phyloP scores from a whole-genome alignment of 257 asterid species.

The Lycium barbarum region DNA sequence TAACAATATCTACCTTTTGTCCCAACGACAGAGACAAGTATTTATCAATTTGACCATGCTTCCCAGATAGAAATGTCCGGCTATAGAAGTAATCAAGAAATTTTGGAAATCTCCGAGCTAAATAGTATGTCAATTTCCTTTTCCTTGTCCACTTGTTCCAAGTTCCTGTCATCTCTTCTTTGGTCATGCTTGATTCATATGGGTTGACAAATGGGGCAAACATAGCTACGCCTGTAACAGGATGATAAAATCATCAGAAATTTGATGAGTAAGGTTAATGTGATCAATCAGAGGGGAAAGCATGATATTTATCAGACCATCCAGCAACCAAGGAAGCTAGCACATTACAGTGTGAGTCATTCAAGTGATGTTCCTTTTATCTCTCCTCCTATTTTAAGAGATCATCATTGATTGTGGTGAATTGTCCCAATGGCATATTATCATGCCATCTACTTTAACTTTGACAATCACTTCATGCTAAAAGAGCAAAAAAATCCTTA shows the following conservation, averaged over 20 bases:
- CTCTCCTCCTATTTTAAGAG: neutral
- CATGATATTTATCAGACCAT: neutral
- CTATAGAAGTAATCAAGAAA: slow-evolving; percentile 66
- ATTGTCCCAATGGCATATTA: neutral
- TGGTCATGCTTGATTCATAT: slow-evolving; percentile 76
- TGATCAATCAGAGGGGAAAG: slow-evolving; percentile 1
- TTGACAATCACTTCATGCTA: neutral
- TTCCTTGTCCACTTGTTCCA: slow-evolving; percentile 76
- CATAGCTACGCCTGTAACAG: slow-evolving; percentile 74
- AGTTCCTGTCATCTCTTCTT: slow-evolving; percentile 67
- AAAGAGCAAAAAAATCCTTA: neutral
- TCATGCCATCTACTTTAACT: slow-evolving; percentile 1
- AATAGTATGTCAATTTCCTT: slow-evolving; percentile 56
- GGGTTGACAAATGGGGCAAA: slow-evolving; percentile 83
- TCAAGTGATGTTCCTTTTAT: neutral
- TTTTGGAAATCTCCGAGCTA: slow-evolving; percentile 77
- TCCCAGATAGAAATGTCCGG: slow-evolving; percentile 75
- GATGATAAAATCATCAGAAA: slow-evolving; percentile 16
- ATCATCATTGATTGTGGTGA: neutral
- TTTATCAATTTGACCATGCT: slow-evolving; percentile 73
- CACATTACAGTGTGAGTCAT: neutral
- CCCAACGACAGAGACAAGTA: slow-evolving; percentile 73
- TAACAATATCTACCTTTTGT: slow-evolving; percentile 52
- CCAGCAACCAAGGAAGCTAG: slow-evolving; percentile 19
- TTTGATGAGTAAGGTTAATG: slow-evolving; percentile 1